Evolutionary conservation across 1,284 basidiomycete species (phyloP).

Genomic region (Naganishia albida): DNA sequence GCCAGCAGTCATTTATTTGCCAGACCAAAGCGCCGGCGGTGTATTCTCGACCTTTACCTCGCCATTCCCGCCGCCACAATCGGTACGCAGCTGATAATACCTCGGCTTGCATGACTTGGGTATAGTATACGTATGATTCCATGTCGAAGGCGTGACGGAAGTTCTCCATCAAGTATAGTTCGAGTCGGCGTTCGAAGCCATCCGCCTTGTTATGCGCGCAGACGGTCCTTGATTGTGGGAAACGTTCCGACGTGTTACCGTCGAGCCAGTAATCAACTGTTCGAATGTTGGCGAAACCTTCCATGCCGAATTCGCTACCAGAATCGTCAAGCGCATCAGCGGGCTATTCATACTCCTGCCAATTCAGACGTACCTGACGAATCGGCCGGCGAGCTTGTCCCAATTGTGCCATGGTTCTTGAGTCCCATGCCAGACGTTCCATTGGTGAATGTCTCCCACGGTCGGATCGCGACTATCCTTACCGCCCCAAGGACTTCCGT

Average conservation of each 20-base stretch:
- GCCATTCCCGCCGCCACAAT: slow-evolving; percentile 75
- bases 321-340: neutral
- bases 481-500: slow-evolving; percentile 81
- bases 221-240: slow-evolving; percentile 80
- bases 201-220: slow-evolving; percentile 83
- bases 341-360: neutral
- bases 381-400: slow-evolving; percentile 78
- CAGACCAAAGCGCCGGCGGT: slow-evolving; percentile 76
- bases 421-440: slow-evolving; percentile 81
- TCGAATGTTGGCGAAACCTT: slow-evolving; percentile 77
- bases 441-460: slow-evolving; percentile 83
- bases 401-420: slow-evolving; percentile 89
- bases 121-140: slow-evolving; percentile 78
- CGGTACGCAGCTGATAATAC: slow-evolving; percentile 72
- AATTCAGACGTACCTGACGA: slow-evolving; percentile 68
- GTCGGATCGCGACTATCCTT: slow-evolving; percentile 71
- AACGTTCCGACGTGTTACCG: slow-evolving; percentile 67
- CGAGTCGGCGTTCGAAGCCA: slow-evolving; percentile 60
- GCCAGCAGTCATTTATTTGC: slow-evolving; percentile 83
- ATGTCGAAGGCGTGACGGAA: slow-evolving; percentile 78
- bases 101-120: slow-evolving; percentile 81
- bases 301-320: slow-evolving; percentile 46
- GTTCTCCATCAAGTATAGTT: slow-evolving; percentile 86
- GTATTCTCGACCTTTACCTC: slow-evolving; percentile 67
- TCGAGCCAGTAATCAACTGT: slow-evolving; percentile 82